Conservation (phyloP, 768 basidiomycete genomes). For the Gymnopilus junonius region DNA sequence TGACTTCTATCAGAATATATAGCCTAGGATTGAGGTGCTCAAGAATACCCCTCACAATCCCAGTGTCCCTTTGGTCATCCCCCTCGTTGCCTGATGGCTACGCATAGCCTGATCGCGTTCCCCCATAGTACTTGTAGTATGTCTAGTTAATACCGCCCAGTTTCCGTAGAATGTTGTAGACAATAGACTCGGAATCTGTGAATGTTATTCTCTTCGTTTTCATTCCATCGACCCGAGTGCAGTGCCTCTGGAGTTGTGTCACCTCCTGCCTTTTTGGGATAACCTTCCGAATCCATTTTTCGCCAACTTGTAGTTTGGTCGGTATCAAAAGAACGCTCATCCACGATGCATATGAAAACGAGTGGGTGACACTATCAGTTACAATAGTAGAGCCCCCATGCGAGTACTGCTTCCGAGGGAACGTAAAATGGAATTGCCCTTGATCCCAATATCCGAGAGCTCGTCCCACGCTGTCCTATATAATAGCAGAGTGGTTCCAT, state of each 20-base stretch:
- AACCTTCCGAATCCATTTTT: not conserved
- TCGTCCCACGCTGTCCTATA: not conserved
- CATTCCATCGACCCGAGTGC: not conserved
- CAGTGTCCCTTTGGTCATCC: not conserved
- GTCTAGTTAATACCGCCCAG: not conserved
- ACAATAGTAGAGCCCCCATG: too few relatives aligned
- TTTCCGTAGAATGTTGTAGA: not conserved
- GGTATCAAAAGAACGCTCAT: not conserved
- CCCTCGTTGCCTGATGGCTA: not conserved
- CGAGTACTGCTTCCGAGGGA: too few relatives aligned
- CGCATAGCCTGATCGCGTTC: not conserved
- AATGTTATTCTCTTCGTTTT: not conserved
- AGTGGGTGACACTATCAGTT: too few relatives aligned
- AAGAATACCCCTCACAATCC: not conserved
- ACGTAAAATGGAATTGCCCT: too few relatives aligned
- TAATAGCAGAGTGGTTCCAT: not conserved
- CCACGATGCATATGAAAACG: too few relatives aligned
- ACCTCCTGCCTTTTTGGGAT: constrained; percentile 10
- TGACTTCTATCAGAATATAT: not conserved
- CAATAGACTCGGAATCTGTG: not conserved
- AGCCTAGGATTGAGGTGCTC: not conserved
- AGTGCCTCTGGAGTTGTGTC: constrained; percentile 1
- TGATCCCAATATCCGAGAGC: not conserved
- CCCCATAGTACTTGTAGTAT: not conserved
- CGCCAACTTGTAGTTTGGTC: not conserved